Evolutionary conservation across 768 basidiomycete species (phyloP).

Genomic region (Serpula lacrymans): DNA sequence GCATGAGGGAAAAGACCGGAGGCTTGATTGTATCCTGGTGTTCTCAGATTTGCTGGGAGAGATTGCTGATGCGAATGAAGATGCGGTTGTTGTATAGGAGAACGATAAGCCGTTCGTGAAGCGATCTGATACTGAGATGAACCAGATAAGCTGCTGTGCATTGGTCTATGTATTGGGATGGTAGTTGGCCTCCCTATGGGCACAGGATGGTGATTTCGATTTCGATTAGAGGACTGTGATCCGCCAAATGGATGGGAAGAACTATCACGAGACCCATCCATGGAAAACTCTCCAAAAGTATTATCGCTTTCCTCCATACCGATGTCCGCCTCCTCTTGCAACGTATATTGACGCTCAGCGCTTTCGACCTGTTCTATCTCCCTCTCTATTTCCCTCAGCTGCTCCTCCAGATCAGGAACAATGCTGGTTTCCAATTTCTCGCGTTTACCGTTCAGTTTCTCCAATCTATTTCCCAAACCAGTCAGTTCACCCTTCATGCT

Average conservation of each 20-base stretch:
- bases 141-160: too few species aligned
- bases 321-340: conserved; percentile 1
- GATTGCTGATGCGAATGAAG: conserved; percentile 13
- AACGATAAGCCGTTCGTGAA: conserved; percentile 12
- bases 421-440: conserved; percentile 60
- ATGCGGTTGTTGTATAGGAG: conserved; percentile 10
- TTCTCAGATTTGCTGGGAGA: background rate
- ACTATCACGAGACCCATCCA: background rate
- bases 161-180: conserved; percentile 9
- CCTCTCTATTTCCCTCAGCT: conserved; percentile 53
- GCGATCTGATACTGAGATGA: conserved; percentile 17
- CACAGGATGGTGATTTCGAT: conserved; percentile 21
- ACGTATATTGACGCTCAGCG: background rate
- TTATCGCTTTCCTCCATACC: background rate
- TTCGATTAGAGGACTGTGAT: conserved; percentile 3
- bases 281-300: background rate
- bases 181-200: conserved; percentile 20
- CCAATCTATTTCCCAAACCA: conserved; percentile 55
- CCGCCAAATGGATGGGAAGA: background rate
- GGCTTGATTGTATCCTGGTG: conserved; percentile 8
- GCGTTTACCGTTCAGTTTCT: conserved; percentile 59
- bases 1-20: conserved; percentile 6
- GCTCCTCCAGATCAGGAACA: conserved; percentile 66
- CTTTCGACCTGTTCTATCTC: conserved; percentile 46
- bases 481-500: conserved; percentile 56